Evolutionary conservation across 2,329 filamentous ascomycete genomes (phyloP).

Genomic region (Nemania sp.): DNA sequence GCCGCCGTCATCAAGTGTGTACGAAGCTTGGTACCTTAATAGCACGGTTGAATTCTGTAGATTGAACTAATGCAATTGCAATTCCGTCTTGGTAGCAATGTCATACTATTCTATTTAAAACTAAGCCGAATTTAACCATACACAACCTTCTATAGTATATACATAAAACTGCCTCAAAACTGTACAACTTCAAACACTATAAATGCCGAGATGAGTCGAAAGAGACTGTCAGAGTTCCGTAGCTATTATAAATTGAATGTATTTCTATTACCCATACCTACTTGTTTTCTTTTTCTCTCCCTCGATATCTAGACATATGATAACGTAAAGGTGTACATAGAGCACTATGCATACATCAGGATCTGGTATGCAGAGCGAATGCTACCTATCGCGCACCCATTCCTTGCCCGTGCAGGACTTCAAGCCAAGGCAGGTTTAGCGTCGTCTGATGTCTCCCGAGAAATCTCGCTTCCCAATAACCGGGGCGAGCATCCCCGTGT

Average conservation of each 20-base stretch:
- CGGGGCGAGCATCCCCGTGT: not conserved
- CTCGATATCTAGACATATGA: too few relatives aligned
- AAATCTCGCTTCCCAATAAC: constrained; percentile 11
- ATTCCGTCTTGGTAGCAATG: constrained; percentile 4
- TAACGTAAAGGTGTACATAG: not conserved
- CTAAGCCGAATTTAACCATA: not conserved
- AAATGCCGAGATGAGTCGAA: not conserved
- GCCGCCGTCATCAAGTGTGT: constrained; percentile 7
- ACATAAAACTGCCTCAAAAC: not conserved
- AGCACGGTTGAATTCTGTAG: constrained; percentile 10
- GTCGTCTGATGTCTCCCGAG: constrained; percentile 1
- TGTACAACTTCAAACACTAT: not conserved
- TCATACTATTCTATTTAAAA: not conserved
- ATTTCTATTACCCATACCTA: too few relatives aligned
- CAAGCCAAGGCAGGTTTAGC: not conserved
- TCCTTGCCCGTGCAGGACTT: not conserved
- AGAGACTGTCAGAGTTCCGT: not conserved
- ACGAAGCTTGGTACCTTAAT: not conserved
- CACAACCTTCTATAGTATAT: too few relatives aligned
- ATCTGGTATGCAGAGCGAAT: too few relatives aligned
- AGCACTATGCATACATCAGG: not conserved
- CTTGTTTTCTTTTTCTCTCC: too few relatives aligned
- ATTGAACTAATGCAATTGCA: constrained; percentile 19
- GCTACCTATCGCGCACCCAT: not conserved
- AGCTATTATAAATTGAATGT: not conserved